Base-by-base conservation (phyloP, 2,329 filamentous ascomycete species). In the Daldinia eschscholtzii region DNA sequence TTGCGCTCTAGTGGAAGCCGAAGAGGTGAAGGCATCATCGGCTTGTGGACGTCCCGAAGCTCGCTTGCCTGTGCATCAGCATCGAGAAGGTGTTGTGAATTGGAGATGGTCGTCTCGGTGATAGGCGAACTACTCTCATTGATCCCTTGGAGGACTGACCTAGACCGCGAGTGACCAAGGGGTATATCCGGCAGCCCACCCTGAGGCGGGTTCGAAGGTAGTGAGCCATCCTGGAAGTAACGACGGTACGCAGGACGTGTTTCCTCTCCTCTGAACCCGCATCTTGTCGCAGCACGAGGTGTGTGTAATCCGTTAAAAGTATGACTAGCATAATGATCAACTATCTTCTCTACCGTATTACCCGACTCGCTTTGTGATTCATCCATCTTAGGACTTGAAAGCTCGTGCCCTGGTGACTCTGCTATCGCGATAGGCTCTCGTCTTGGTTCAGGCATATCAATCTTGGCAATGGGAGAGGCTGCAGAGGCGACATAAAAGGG, bases 291-390 rank as follows among this genome's bases (percentile, higher is more conserved):
- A 39, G 65, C 63, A 1, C 61, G 37, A 28, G 48, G 61, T 4
- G 61, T 65, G 5, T 59, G 37, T 12, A 57, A 57, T n/a, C 57
- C 15, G 23, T 41, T 41, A 1, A 33, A 9, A 20, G 30, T 52
- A 26, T 64, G 15, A 0, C 6, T 23, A 6, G 74, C 67, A 65
- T 80, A 79, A 53, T 80, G 75, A 2, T 73, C 74, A 58, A 79
- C 75, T 18, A 81, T 78, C 13, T 72, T 74, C 18, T 77, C 77
- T 3, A 80, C 76, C 0, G 78, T 80, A 48, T 74, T 80, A 20
- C 66, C 74, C 4, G 76, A 76, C 4, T 62, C 71, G 18, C 75
- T 70, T 0, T 72, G 61, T 23, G 70, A 48, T 56, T 73, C 52
- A 28, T 35, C 15, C 6, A 26, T 26, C 42, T 57, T 65, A 28